Evolutionary conservation across 225 moss, liverwort and hornwort genomes (phyloP).

Genomic region (Sphagnum contortum): DNA sequence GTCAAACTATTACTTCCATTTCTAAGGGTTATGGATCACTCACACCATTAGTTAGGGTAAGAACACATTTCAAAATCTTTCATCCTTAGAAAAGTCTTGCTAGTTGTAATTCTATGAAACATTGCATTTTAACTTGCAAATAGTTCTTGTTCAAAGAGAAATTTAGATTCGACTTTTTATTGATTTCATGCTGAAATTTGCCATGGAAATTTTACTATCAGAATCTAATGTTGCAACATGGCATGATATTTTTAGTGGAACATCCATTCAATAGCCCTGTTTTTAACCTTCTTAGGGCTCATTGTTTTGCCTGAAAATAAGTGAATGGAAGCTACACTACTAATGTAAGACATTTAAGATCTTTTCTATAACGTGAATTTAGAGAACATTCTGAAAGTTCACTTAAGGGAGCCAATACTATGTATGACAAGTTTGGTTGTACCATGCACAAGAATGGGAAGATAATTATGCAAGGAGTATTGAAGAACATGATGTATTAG

Average conservation of each 20-base stretch:
- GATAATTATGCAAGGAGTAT: no score
- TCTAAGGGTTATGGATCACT: slow-evolving; percentile 63
- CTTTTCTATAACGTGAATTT: no score
- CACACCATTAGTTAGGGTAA: slow-evolving; percentile 66
- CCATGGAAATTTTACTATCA: slow-evolving; percentile 63
- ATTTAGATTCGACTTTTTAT: slow-evolving; percentile 63
- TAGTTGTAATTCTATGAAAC: no score
- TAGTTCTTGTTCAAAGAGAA: not conserved
- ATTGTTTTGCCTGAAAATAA: slow-evolving; percentile 74
- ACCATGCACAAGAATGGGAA: no score
- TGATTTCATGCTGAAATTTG: slow-evolving; percentile 70
- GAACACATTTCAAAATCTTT: no score
- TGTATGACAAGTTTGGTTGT: no score
- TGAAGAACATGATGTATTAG: no score
- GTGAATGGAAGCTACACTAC: slow-evolving; percentile 73
- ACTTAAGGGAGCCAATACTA: no score
- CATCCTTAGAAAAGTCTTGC: no score
- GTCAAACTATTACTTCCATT: slow-evolving; percentile 45
- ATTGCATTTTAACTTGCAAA: no score
- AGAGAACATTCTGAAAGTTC: no score
- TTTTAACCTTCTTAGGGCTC: slow-evolving; percentile 70
- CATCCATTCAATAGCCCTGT: slow-evolving; percentile 55
- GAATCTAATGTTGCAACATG: slow-evolving; percentile 69
- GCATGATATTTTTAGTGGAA: slow-evolving; percentile 66
- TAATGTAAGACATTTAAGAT: slow-evolving; percentile 64